Conservation (phyloP, 208 protist genomes). For the Leishmania tarentolae region DNA sequence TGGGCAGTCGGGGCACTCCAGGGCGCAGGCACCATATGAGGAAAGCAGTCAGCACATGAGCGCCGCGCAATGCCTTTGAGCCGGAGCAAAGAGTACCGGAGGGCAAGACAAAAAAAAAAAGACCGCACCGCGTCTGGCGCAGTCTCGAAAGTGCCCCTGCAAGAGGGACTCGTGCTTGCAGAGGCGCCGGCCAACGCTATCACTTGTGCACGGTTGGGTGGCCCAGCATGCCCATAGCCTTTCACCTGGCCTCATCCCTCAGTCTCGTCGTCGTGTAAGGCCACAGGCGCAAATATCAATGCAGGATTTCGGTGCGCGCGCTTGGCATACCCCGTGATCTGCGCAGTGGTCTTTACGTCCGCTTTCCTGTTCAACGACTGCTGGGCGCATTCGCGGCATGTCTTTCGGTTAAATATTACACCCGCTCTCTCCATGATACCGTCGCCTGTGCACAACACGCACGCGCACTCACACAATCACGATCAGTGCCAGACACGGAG, state of each 20-base stretch:
- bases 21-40: not conserved
- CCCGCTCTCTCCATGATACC: not conserved
- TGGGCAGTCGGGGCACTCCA: not conserved
- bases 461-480: not conserved
- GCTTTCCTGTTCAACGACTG: not conserved
- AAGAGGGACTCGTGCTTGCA: not conserved
- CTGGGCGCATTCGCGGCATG: not conserved
- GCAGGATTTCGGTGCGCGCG: not conserved
- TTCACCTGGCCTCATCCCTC: not conserved
- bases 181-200: not conserved
- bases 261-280: not conserved
- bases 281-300: not conserved
- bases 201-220: not conserved
- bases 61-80: not conserved
- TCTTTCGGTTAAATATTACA: not conserved
- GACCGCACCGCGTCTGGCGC: too few relatives aligned
- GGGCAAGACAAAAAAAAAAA: too few relatives aligned
- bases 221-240: not conserved
- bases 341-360: not conserved
- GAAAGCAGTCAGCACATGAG: not conserved
- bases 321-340: not conserved
- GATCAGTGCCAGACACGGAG: not conserved
- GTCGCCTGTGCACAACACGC: not conserved
- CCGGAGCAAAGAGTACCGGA: not conserved
- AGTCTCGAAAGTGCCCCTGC: not conserved